phyloP scores from a whole-genome alignment of 116 monocot species.

The Zostera marina region DNA sequence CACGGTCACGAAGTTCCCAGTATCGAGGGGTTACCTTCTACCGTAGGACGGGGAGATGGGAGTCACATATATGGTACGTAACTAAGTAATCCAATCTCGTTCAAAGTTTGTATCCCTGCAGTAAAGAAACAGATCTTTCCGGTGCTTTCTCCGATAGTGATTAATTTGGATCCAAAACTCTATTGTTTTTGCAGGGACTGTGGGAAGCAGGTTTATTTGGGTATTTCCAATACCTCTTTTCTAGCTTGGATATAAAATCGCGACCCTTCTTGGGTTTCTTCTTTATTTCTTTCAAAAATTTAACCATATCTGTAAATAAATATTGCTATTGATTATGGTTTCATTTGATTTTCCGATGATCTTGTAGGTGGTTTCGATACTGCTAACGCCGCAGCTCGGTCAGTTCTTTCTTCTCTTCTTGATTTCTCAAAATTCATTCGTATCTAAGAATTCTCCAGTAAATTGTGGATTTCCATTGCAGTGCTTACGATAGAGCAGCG shows the following conservation, averaged over 20 bases:
- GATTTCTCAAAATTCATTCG: too few species aligned
- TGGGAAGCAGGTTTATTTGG: constrained; percentile 89
- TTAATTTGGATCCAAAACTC: not conserved
- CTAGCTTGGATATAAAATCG: not conserved
- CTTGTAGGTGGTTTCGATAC: constrained; percentile 62
- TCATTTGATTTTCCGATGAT: not conserved
- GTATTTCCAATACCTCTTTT: constrained; percentile 12
- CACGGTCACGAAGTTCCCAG: constrained; percentile 80
- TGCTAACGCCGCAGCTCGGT: too few species aligned
- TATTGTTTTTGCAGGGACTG: constrained; percentile 47
- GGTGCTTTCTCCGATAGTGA: not conserved
- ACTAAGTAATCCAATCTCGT: not conserved
- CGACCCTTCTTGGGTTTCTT: not conserved
- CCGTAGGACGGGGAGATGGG: constrained; percentile 87
- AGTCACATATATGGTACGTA: constrained; percentile 79
- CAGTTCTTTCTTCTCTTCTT: too few species aligned
- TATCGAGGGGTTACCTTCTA: constrained; percentile 92
- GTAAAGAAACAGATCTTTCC: not conserved
- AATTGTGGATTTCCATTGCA: too few species aligned
- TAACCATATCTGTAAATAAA: not conserved
- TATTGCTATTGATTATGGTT: not conserved
- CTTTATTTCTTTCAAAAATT: not conserved
- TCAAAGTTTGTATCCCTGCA: not conserved
- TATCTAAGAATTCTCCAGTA: too few species aligned
- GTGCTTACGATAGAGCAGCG: constrained; percentile 51